Percentiles rank a stretch among this genome's conserved stretches.
These are phyloP conservation scores for Fusarium sp. DNA, from an alignment of 2,329 filamentous ascomycete species.

Conservation along the genomic window DNA sequence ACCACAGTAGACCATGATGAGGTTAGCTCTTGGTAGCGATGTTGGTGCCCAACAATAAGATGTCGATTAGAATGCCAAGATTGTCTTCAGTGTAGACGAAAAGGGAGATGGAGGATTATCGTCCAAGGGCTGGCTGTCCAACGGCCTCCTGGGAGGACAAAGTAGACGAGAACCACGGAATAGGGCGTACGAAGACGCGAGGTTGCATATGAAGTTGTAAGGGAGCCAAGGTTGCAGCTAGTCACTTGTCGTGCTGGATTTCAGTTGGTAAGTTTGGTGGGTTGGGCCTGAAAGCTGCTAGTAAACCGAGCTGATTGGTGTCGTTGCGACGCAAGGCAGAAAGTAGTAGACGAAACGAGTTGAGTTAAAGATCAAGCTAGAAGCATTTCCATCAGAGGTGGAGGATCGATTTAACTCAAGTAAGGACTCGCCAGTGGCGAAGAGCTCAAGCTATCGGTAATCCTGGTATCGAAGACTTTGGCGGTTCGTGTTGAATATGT, in stretches of 20 bases:
- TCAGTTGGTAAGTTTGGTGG: conserved; percentile 13
- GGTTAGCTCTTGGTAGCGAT: not conserved
- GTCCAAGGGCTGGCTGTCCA: conserved; percentile 32
- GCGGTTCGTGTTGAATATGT: conserved; percentile 19
- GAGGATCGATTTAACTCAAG: conserved; percentile 21
- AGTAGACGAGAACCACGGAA: conserved; percentile 32
- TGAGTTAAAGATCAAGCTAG: not conserved
- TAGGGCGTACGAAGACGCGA: conserved; percentile 47
- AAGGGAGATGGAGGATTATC: conserved; percentile 13
- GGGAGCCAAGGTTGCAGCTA: conserved; percentile 25
- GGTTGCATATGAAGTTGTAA: conserved; percentile 43
- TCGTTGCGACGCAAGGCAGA: conserved; percentile 2
- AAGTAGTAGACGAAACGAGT: conserved; percentile 4
- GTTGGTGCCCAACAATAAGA: not conserved
- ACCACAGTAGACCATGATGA: conserved; percentile 73
- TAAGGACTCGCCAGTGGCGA: conserved; percentile 21
- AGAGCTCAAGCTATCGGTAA: conserved; percentile 4
- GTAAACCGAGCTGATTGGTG: conserved; percentile 9
- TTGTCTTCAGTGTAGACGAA: conserved; percentile 10
- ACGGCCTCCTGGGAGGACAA: conserved; percentile 43
- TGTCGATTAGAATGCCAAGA: conserved; percentile 1
- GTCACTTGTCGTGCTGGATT: conserved; percentile 26
- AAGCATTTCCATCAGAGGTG: conserved; percentile 2
- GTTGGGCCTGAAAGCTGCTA: conserved; percentile 2
- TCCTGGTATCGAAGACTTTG: conserved; percentile 14